Evolutionary conservation across 2,329 filamentous ascomycete genomes (phyloP).

Genomic region (Paecilomyces dactylethromorphus): DNA sequence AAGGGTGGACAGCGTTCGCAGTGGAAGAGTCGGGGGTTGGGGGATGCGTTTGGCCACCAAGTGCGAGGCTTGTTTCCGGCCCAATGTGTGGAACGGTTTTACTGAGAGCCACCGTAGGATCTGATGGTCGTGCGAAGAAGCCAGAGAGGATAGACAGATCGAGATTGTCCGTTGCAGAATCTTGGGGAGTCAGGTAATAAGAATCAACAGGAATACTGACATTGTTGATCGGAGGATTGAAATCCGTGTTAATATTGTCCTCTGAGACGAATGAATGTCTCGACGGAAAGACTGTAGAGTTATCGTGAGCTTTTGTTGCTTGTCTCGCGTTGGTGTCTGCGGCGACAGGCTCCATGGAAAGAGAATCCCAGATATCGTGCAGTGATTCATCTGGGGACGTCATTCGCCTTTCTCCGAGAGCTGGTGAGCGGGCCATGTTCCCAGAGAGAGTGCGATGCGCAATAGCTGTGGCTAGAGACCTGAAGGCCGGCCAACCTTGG

Average conservation of each 20-base stretch:
- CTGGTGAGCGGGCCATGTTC: not conserved
- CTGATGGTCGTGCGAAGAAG: slow-evolving; percentile 10
- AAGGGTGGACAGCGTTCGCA: slow-evolving; percentile 13
- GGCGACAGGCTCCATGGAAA: not conserved
- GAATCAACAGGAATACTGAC: slow-evolving; percentile 26
- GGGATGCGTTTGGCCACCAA: slow-evolving; percentile 17
- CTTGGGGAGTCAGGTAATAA: slow-evolving; percentile 26
- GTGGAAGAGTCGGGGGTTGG: slow-evolving; percentile 27
- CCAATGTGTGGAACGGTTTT: not conserved
- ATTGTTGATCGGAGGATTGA: slow-evolving; percentile 22
- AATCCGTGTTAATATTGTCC: slow-evolving; percentile 13
- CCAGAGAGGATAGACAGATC: slow-evolving; percentile 19
- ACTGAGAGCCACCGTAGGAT: not conserved
- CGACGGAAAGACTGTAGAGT: not conserved
- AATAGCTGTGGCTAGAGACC: slow-evolving; percentile 21
- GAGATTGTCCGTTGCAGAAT: slow-evolving; percentile 21
- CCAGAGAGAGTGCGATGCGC: slow-evolving; percentile 17
- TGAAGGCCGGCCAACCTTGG: slow-evolving; percentile 27
- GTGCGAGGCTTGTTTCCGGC: slow-evolving; percentile 3
- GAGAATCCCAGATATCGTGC: not conserved
- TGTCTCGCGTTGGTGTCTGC: not conserved
- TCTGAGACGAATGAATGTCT: slow-evolving; percentile 5
- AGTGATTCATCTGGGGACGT: not conserved
- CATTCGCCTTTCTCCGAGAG: not conserved
- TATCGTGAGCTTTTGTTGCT: not conserved